Evolutionary conservation across 257 asterid genomes (phyloP).

Genomic region (Solanum sejunctum): DNA sequence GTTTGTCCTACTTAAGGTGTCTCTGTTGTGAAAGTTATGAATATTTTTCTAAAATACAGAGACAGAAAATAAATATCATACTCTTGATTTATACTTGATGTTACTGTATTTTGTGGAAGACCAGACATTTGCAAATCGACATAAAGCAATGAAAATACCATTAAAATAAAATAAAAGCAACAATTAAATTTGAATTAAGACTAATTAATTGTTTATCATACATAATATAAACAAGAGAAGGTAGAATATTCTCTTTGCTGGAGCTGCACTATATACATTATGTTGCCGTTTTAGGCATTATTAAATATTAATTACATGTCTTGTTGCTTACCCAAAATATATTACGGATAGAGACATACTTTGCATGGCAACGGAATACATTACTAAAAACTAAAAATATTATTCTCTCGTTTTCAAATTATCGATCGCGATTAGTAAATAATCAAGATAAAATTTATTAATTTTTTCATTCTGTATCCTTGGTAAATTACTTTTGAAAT

Average conservation of each 20-base stretch:
- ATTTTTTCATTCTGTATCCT: not conserved
- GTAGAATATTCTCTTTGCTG: not conserved
- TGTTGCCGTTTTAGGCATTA: not conserved
- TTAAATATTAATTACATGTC: not conserved
- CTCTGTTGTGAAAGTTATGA: not conserved
- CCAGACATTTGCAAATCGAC: not conserved
- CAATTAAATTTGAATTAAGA: not conserved
- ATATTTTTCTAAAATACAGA: not conserved
- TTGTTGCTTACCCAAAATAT: not conserved
- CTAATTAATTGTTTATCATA: not conserved
- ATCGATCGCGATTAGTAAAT: not conserved
- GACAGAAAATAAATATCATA: no score
- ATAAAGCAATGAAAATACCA: not conserved
- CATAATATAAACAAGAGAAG: not conserved
- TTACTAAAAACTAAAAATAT: not conserved
- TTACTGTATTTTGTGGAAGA: not conserved
- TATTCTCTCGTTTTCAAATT: not conserved
- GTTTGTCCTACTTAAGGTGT: no score
- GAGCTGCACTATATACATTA: not conserved
- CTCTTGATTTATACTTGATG: no score
- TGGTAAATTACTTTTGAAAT: no score
- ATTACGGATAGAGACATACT: not conserved
- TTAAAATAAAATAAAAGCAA: not conserved
- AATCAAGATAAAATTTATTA: not conserved
- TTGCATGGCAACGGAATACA: not conserved